Conservation (phyloP, 1,284 basidiomycete species). For the Cutaneotrichosporon cavernicola region DNA sequence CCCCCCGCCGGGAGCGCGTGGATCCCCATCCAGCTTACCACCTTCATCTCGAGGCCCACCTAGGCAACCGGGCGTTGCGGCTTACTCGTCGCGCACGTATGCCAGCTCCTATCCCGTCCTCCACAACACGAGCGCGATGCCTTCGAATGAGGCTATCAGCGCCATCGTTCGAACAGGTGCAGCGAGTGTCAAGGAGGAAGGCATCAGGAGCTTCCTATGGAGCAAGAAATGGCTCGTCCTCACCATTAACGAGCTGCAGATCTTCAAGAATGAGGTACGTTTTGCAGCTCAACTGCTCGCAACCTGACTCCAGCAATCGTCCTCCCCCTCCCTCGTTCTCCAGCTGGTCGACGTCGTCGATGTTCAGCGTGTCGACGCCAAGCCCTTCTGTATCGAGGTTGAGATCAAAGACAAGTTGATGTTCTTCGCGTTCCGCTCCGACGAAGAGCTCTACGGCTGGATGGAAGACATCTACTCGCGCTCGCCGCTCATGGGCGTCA, state of each 20-base stretch:
- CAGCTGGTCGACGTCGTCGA: conserved; percentile 73
- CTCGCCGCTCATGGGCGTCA: conserved; percentile 88
- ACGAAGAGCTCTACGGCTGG: conserved; percentile 96
- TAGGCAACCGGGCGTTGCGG: background rate
- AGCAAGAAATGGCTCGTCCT: conserved; percentile 86
- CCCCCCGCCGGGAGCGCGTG: conserved; percentile 32
- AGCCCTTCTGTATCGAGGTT: conserved; percentile 83
- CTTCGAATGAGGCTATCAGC: conserved; percentile 24
- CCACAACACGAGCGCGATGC: conserved; percentile 22
- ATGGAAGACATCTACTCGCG: conserved; percentile 92
- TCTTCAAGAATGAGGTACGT: conserved; percentile 90
- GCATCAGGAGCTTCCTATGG: conserved; percentile 81
- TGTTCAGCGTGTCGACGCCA: conserved; percentile 86
- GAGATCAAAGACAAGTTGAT: conserved; percentile 73
- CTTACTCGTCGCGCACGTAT: conserved; percentile 36
- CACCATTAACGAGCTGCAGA: conserved; percentile 72
- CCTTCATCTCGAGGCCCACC: conserved; percentile 11
- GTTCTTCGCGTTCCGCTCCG: conserved; percentile 67
- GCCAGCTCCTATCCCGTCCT: conserved; percentile 37
- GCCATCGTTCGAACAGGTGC: conserved; percentile 56
- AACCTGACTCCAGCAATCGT: conserved; percentile 34
- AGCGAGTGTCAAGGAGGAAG: conserved; percentile 84
- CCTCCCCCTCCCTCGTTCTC: conserved; percentile 32
- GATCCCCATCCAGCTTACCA: conserved; percentile 16
- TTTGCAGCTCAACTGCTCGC: no score